A percentile compares a stretch with the other conserved stretches of the same genome.
Evolutionary conservation across 345 rosid species (phyloP).

Genomic region (Eucalyptus curtisii): DNA sequence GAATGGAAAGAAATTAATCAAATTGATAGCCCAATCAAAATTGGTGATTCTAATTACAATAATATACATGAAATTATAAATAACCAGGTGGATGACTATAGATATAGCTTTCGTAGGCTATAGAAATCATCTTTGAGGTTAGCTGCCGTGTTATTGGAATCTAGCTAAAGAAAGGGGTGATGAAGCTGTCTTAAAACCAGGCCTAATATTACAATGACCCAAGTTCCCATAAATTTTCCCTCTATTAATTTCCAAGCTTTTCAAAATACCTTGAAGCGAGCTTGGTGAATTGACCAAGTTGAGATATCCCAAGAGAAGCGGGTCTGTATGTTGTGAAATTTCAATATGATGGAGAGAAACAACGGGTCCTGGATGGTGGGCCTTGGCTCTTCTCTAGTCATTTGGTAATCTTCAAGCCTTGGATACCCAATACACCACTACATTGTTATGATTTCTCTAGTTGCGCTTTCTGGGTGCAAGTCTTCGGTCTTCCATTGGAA

Average conservation of each 20-base stretch:
- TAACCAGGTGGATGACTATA: background rate
- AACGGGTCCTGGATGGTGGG: fast-evolving
- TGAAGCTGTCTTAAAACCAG: background rate
- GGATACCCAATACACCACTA: no score
- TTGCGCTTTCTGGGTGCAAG: no score
- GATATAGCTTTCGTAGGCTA: background rate
- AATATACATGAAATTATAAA: background rate
- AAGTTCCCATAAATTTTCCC: background rate
- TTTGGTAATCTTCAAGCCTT: no score
- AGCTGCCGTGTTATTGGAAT: background rate
- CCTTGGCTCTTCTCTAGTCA: no score
- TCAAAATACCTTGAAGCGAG: no score
- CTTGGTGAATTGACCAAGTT: no score
- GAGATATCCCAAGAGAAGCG: no score
- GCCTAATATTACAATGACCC: background rate
- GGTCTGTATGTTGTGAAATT: no score
- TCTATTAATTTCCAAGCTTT: no score
- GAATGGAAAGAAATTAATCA: background rate
- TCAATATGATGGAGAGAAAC: no score
- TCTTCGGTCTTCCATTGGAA: no score
- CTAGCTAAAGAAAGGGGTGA: background rate
- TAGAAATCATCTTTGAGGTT: background rate
- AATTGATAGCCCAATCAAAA: background rate
- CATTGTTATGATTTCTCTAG: no score
- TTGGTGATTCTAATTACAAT: background rate